phyloP scores from a whole-genome alignment of 805 yeast genomes.

The Torulaspora maleeae region DNA sequence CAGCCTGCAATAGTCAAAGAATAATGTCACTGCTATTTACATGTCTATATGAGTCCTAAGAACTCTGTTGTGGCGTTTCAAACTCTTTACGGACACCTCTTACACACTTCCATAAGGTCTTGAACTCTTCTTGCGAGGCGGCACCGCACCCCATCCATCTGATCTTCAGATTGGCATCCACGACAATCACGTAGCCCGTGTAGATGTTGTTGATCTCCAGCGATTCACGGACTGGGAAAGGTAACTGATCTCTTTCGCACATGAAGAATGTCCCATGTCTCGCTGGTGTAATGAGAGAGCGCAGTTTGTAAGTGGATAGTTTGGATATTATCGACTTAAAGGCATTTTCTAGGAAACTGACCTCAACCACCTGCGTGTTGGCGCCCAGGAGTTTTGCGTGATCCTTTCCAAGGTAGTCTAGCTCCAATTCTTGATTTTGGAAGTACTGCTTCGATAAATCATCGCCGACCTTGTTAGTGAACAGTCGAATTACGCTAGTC shows the following conservation, averaged over 20 bases:
- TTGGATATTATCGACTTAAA: slow-evolving; percentile 62
- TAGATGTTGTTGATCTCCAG: slow-evolving; percentile 67
- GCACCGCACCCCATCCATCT: slow-evolving; percentile 92
- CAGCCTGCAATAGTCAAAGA: not conserved
- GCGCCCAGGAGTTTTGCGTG: slow-evolving; percentile 10
- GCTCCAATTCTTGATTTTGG: slow-evolving; percentile 34
- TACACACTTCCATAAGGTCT: slow-evolving; percentile 61
- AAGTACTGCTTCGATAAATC: slow-evolving; percentile 60
- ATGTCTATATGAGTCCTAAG: slow-evolving; percentile 1
- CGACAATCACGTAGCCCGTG: slow-evolving; percentile 76
- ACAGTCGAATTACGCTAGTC: slow-evolving; percentile 29
- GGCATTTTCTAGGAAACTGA: slow-evolving; percentile 70
- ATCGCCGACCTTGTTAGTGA: slow-evolving; percentile 53
- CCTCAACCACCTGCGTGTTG: slow-evolving; percentile 63
- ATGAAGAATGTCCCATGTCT: slow-evolving; percentile 59
- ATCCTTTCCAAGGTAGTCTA: slow-evolving; percentile 16
- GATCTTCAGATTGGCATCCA: slow-evolving; percentile 69
- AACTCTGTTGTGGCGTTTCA: not conserved
- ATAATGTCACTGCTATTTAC: not conserved
- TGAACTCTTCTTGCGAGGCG: slow-evolving; percentile 62
- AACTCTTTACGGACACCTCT: slow-evolving; percentile 52
- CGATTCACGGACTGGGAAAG: slow-evolving; percentile 51
- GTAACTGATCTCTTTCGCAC: slow-evolving; percentile 54
- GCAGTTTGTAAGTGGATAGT: slow-evolving; percentile 44
- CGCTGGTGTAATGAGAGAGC: slow-evolving; percentile 42